A percentile compares a stretch with the other conserved stretches of the same genome.
Evolutionary conservation across 352 stramenopile genomes (phyloP).

Genomic region (Blastocystis hominis): DNA sequence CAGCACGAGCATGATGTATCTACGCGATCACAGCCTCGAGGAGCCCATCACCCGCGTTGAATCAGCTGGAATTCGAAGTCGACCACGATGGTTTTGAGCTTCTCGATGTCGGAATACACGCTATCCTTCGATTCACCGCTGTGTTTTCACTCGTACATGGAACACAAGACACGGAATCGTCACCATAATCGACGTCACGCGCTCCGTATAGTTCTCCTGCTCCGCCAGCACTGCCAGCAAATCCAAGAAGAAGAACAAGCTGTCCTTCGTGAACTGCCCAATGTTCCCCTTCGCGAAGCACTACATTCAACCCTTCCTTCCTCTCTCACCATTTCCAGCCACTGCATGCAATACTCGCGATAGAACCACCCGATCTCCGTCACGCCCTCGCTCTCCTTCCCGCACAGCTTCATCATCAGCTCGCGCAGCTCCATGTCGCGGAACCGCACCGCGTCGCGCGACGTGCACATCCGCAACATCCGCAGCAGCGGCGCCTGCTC

Average conservation of each 20-base stretch:
- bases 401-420: not conserved
- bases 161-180: not conserved
- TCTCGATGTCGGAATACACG: not conserved
- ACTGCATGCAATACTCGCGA: constrained; percentile 28
- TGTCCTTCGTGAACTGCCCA: constrained; percentile 19
- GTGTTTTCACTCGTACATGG: not conserved
- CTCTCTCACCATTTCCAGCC: not conserved
- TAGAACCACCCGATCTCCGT: constrained; percentile 42
- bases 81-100: not conserved
- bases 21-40: not conserved
- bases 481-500: constrained; percentile 8
- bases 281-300: not conserved
- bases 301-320: not conserved
- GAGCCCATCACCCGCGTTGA: not conserved
- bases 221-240: not conserved
- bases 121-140: not conserved
- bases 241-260: constrained; percentile 21
- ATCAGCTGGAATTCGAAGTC: constrained; percentile 1
- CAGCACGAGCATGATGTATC: not conserved
- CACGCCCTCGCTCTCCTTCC: not conserved
- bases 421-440: not conserved
- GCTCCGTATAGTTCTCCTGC: not conserved
- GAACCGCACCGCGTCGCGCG: not conserved
- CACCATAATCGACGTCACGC: constrained; percentile 1
- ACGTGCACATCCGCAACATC: not conserved